Evolutionary conservation across 345 rosid species (phyloP), one percentile per base, ranked within the genome.

Genomic region (Limnanthes douglasii): DNA sequence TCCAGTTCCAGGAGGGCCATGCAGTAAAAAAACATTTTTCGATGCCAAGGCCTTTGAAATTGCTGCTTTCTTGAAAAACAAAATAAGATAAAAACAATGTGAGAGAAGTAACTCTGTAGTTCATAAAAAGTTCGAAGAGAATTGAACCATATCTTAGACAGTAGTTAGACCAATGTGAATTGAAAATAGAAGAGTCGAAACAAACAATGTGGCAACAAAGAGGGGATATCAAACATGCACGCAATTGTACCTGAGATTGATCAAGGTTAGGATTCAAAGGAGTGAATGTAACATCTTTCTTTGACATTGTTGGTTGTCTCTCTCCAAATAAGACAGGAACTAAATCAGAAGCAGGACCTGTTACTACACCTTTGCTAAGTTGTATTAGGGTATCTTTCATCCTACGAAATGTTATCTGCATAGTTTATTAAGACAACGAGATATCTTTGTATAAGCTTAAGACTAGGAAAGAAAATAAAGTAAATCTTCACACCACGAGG

Each of bases 1-100:
- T 12, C 98, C 96, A 39, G 98, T 90, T 50, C 98, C 98, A 61
- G 98, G 98, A 59, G 98, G 98, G 10, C 98, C 98, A 48, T 84
- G 98, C 40, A 90, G 60, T 56, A 90, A 65, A 45, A 77, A 84
- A 20, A 90, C 79, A 56, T 77, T 62, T 50, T 78, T 90, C 4
- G 96, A 77, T 30, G 96, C 70, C 46, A 90, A 47, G 8, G 88
- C 98, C 61, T 75, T 84, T 13, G 58, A 28, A 59, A 84, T 69
- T 10, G 98, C 96, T 46, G 68, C 94, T 84, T 62, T 72, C 88
- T 75, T 68, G 58, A 65, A 15, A 37, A 37, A 41, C 60, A 37
- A 21, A 11, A 39, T 26, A 34, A 45, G 3, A 25, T 0, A 5
- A 31, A 13, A 18, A 31, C 15, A 11, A 7, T 7, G 3, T 31